Evolutionary conservation across 441 rosid species (phyloP).

Genomic region (Gossypium aridum): DNA sequence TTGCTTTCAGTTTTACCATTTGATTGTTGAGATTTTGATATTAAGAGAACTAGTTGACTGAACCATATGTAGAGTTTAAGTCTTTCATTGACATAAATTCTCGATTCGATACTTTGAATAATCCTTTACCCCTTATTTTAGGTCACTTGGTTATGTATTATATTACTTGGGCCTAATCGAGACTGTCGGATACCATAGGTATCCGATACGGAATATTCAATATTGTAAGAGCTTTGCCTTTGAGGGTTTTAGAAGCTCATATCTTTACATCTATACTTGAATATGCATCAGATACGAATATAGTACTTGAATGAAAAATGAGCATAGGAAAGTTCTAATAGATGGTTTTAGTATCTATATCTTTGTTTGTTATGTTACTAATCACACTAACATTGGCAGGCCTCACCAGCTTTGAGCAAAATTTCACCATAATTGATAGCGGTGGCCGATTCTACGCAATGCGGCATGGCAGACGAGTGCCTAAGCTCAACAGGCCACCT

Average conservation of each 20-base stretch:
- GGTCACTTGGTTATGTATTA: neutral
- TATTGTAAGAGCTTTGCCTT: too few species aligned
- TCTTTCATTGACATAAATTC: too few species aligned
- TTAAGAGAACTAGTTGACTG: neutral
- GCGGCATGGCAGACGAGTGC: constrained; percentile 82
- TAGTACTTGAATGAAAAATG: neutral
- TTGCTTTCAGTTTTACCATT: neutral
- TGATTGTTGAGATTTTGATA: neutral
- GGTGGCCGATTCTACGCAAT: constrained; percentile 63
- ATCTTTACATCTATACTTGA: neutral
- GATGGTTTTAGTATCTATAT: neutral
- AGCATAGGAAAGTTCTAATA: neutral
- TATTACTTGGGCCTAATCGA: neutral
- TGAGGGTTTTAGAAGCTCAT: neutral
- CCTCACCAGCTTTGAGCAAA: constrained; percentile 30
- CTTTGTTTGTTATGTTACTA: neutral
- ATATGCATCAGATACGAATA: too few species aligned
- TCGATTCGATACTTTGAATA: too few species aligned
- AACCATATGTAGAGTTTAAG: too few species aligned
- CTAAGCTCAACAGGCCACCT: constrained; percentile 81
- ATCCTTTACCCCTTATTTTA: neutral
- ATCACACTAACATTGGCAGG: constrained; percentile 28
- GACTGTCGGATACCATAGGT: too few species aligned
- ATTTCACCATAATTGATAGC: constrained; percentile 40
- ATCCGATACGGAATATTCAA: too few species aligned